Evolutionary conservation across 768 basidiomycete species (phyloP).

Genomic region (Russula griseocarnosa): DNA sequence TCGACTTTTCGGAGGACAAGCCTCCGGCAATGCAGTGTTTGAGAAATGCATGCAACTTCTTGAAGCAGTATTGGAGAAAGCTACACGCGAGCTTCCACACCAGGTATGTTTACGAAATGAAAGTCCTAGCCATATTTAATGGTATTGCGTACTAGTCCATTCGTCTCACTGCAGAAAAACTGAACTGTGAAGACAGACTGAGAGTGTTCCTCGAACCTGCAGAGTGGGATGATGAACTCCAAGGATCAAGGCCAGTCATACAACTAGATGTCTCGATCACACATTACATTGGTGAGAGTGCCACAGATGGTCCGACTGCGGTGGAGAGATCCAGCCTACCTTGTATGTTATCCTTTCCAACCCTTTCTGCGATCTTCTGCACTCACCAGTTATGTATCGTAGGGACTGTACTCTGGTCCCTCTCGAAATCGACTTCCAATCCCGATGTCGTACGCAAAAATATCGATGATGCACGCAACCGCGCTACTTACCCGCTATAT

Average conservation of each 20-base stretch:
- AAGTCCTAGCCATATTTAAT: slow-evolving; percentile 7
- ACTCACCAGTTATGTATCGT: slow-evolving; percentile 2
- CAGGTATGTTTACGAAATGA: slow-evolving; percentile 46
- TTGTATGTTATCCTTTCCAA: slow-evolving; percentile 33
- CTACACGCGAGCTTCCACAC: slow-evolving; percentile 56
- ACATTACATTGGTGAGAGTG: slow-evolving; percentile 44
- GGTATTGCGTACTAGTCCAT: slow-evolving; percentile 43
- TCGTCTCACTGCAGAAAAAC: slow-evolving; percentile 58
- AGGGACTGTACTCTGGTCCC: slow-evolving; percentile 64
- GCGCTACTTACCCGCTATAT: slow-evolving; percentile 45
- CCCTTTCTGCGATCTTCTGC: background rate
- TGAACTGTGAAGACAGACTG: slow-evolving; percentile 41
- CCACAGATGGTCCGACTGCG: slow-evolving; percentile 38
- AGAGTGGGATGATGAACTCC: slow-evolving; percentile 41
- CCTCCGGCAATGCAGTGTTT: slow-evolving; percentile 72
- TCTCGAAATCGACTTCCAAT: slow-evolving; percentile 41
- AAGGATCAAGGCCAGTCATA: slow-evolving; percentile 42
- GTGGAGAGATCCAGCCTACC: slow-evolving; percentile 34
- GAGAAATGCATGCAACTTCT: slow-evolving; percentile 65
- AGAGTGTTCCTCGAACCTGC: slow-evolving; percentile 66
- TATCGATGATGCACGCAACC: slow-evolving; percentile 36
- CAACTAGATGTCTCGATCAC: slow-evolving; percentile 52
- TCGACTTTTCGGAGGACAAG: slow-evolving; percentile 60
- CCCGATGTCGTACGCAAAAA: slow-evolving; percentile 37
- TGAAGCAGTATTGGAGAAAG: slow-evolving; percentile 60